Evolutionary conservation across 176 grass and related monocot genomes (phyloP).

Genomic region (Thinopyrum elongatum): DNA sequence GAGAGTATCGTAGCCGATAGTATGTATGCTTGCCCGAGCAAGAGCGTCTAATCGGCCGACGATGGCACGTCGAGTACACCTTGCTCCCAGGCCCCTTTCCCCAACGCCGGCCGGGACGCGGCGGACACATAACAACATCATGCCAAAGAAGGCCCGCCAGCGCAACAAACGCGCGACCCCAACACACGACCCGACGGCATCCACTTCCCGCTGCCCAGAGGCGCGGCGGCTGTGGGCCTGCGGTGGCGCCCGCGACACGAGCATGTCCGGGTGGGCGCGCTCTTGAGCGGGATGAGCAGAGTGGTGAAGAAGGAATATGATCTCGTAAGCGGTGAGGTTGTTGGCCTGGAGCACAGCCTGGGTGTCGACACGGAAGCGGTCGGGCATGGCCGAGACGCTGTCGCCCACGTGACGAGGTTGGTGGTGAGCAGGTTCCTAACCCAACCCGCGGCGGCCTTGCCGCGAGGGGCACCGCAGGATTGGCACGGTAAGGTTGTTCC

Average conservation of each 20-base stretch:
- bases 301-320: constrained; percentile 53
- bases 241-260: not conserved
- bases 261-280: not conserved
- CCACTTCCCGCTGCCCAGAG: constrained; percentile 12
- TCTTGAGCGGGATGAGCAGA: constrained; percentile 34
- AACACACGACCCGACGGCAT: constrained; percentile 44
- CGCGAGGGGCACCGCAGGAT: constrained; percentile 55
- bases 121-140: constrained; percentile 4
- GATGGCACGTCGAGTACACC: not conserved
- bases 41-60: not conserved
- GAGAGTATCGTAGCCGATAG: not conserved
- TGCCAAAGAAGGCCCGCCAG: not conserved
- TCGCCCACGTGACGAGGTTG: constrained; percentile 43
- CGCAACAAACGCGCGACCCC: constrained; percentile 36
- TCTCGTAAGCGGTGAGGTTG: constrained; percentile 19
- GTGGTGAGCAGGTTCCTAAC: constrained; percentile 42
- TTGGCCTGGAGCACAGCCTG: constrained; percentile 51
- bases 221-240: not conserved
- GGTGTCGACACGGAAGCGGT: constrained; percentile 28
- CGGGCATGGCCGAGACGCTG: constrained; percentile 17
- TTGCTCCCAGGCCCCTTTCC: not conserved
- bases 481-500: constrained; percentile 20
- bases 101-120: not conserved
- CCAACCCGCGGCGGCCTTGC: constrained; percentile 33
- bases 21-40: not conserved